Base-by-base conservation (phyloP, 495 filamentous ascomycete species). In the Hyphodiscus hymeniophilus region DNA sequence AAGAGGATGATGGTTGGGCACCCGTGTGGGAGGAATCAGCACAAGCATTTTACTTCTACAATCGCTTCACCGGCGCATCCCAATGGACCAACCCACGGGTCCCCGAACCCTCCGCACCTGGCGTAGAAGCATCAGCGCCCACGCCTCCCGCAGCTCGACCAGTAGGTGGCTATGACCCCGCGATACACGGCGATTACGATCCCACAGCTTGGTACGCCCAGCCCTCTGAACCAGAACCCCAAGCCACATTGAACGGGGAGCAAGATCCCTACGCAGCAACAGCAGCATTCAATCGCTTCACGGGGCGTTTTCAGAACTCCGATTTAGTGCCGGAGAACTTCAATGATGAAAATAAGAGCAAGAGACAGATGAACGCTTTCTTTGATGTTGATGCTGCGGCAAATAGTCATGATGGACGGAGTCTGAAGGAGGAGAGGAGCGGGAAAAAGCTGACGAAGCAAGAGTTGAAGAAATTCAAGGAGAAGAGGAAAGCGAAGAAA, bases 351-450 rank as follows among this genome's bases (percentile, higher is more conserved):
- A 87, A 87, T 54, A 95, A 95, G 73, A 80, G 79, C 34, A 75
- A 71, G 46, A 73, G 94, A 38, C 92, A 97, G 71, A 86, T 97
- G 86, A 83, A 82, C 60, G 87, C 90, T 8, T 98, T 81, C 66
- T 98, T 95, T 60, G 94, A 97, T 59, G 92, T 97, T n/a, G 92
- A 97, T 67, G 87, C 89, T 10, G 91, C 90, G 17, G 94, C 94
- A 1, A 96, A 96, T 60, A 80, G 76, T 52, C 92, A 98, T 55
- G 85, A 95, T 58, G 92, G 92, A 6, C 78, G 86, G 46, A 95
- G 89, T 60, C 66, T 98, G 42, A 94, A 91, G 65, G 92, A 87
- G 7, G 92, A 98, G 67, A 72, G 89, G 24, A 80, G 82, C 34
- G 81, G 80, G n/a, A 90, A 89, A 74, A 95, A 90, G 70, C 69